Percentiles rank a stretch among this genome's conserved stretches.
These are phyloP conservation scores for Kluyveromyces siamensis DNA, from an alignment of 805 yeast species.

Conservation along the genomic window DNA sequence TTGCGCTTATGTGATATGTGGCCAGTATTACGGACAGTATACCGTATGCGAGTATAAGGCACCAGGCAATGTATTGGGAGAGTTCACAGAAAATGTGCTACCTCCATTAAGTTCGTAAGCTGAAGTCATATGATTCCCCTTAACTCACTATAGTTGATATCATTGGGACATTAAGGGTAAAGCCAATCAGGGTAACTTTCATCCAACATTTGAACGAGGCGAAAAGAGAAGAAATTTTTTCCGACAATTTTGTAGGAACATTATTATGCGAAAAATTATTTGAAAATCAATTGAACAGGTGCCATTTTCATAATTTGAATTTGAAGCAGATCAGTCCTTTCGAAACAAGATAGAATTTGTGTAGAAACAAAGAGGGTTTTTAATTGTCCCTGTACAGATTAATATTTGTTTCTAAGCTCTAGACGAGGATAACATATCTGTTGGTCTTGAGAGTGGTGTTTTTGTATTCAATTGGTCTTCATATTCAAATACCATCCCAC, in stretches of 20 bases:
- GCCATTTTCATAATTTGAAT: background rate
- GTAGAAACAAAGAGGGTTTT: background rate
- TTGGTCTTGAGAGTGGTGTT: background rate
- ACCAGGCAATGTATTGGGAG: constrained; percentile 54
- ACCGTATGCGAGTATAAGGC: constrained; percentile 62
- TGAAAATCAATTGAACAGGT: background rate
- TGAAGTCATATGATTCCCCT: no score
- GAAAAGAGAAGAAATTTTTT: background rate
- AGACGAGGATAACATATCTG: background rate
- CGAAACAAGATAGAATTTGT: background rate
- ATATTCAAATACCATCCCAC: background rate
- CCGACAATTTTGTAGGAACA: background rate
- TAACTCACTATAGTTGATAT: no score
- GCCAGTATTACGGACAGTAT: constrained; percentile 41
- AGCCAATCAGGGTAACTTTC: background rate
- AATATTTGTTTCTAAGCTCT: no score
- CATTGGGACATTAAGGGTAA: background rate
- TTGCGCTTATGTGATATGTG: constrained; percentile 59
- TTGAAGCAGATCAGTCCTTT: background rate
- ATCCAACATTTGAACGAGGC: background rate
- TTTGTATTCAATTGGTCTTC: background rate
- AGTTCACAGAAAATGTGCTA: constrained; percentile 31
- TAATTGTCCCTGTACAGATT: background rate
- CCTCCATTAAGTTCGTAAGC: background rate
- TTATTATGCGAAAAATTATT: background rate